phyloP scores from a whole-genome alignment of 306 rosid genomes.

The Hippophae tibetana region DNA sequence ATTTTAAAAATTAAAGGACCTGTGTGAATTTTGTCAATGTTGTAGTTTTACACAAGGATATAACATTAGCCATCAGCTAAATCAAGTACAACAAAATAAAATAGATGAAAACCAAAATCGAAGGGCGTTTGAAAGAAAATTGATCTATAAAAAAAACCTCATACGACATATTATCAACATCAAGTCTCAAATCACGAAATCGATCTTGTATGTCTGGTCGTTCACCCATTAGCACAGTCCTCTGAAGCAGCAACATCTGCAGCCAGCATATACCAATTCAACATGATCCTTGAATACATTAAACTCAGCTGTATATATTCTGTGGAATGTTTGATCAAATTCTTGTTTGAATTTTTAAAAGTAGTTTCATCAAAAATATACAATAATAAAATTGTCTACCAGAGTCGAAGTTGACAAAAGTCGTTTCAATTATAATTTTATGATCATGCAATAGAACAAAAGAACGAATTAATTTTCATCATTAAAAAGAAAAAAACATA shows the following conservation, averaged over 20 bases:
- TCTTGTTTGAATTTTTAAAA: background rate
- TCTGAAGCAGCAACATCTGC: constrained; percentile 80
- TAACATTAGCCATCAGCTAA: background rate
- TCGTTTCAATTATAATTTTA: too few species aligned
- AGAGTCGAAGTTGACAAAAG: too few species aligned
- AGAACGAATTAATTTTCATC: too few species aligned
- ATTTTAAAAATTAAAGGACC: too few species aligned
- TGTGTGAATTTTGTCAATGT: too few species aligned
- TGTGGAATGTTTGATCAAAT: background rate
- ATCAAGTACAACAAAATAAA: background rate
- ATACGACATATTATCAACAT: constrained; percentile 85
- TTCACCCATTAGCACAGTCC: constrained; percentile 69
- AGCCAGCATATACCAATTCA: constrained; percentile 4
- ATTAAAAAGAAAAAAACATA: too few species aligned
- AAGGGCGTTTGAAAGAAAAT: background rate
- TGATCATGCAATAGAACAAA: too few species aligned
- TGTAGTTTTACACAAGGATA: background rate
- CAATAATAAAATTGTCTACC: background rate
- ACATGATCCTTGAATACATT: background rate
- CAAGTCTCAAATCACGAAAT: constrained; percentile 85
- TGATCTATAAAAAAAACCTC: constrained; percentile 37
- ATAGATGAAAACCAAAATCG: background rate
- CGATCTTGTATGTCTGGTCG: constrained; percentile 49
- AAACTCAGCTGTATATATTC: background rate
- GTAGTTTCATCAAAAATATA: background rate